Conservation (phyloP, 345 rosid genomes). For the Ceriops tagal region DNA sequence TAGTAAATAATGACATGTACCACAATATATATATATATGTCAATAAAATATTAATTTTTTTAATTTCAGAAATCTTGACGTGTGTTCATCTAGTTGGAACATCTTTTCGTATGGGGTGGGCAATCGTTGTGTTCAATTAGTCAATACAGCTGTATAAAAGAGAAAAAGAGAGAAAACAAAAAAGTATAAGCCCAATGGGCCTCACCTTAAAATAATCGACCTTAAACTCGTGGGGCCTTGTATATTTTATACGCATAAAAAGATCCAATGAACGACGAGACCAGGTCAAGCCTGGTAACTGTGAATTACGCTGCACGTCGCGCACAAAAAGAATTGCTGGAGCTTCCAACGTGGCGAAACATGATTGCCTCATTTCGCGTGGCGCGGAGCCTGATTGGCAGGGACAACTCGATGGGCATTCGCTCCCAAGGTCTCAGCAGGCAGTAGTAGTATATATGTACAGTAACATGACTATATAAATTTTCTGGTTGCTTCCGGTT, state of each 20-base stretch:
- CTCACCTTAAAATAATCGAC: not conserved
- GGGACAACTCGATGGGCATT: constrained; percentile 23
- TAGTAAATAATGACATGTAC: too few species aligned
- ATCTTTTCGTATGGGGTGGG: too few species aligned
- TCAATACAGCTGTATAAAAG: too few species aligned
- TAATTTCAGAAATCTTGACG: too few species aligned
- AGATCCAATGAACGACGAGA: not conserved
- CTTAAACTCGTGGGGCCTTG: not conserved
- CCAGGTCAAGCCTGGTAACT: constrained; percentile 20
- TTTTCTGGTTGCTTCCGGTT: not conserved
- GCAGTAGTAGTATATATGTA: not conserved
- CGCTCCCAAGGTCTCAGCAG: constrained; percentile 4
- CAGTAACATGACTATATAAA: not conserved
- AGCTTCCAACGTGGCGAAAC: constrained; percentile 18
- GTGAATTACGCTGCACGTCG: not conserved
- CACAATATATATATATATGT: too few species aligned
- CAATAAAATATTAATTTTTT: too few species aligned
- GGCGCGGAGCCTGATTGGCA: constrained; percentile 32
- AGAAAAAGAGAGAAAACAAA: too few species aligned
- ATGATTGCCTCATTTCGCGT: constrained; percentile 25
- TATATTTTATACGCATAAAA: not conserved
- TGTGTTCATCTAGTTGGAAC: too few species aligned
- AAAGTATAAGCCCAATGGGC: too few species aligned
- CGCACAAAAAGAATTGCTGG: not conserved
- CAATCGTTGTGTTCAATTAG: too few species aligned